Conservation (phyloP, 441 rosid species). For the Gossypium schwendimanii region DNA sequence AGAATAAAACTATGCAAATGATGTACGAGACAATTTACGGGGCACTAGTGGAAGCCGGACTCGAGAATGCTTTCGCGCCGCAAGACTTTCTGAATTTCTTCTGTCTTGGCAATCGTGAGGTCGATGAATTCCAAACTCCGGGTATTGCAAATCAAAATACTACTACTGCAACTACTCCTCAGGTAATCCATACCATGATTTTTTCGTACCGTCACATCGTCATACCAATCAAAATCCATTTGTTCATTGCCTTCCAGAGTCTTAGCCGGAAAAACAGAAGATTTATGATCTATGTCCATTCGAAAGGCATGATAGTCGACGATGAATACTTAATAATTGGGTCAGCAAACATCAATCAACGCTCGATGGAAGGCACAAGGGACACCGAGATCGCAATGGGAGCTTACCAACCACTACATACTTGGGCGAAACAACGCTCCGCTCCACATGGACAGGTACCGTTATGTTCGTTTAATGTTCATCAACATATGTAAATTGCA, state of each 20-base stretch:
- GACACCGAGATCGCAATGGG: conserved; percentile 99
- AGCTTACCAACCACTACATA: conserved; percentile 88
- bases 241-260: conserved; percentile 31
- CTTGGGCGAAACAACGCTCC: conserved; percentile 59
- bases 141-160: conserved; percentile 26
- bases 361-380: conserved; percentile 93
- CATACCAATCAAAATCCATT: too few species aligned
- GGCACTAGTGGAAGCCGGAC: conserved; percentile 76
- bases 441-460: conserved; percentile 81
- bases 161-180: conserved; percentile 48
- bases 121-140: conserved; percentile 23
- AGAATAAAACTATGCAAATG: conserved; percentile 99
- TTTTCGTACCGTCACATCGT: too few species aligned
- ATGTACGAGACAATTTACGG: conserved; percentile 87
- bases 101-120: conserved; percentile 92
- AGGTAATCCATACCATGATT: conserved; percentile 36
- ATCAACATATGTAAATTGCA: too few species aligned
- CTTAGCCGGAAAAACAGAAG: conserved; percentile 52
- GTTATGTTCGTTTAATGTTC: too few species aligned
- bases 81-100: conserved; percentile 85
- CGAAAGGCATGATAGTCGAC: conserved; percentile 95
- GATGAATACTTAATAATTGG: conserved; percentile 85
- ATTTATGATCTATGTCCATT: conserved; percentile 96
- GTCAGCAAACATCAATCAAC: conserved; percentile 93
- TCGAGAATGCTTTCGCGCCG: conserved; percentile 59